Base-by-base conservation (phyloP, 805 yeast species). In the Candida loeiensis region DNA sequence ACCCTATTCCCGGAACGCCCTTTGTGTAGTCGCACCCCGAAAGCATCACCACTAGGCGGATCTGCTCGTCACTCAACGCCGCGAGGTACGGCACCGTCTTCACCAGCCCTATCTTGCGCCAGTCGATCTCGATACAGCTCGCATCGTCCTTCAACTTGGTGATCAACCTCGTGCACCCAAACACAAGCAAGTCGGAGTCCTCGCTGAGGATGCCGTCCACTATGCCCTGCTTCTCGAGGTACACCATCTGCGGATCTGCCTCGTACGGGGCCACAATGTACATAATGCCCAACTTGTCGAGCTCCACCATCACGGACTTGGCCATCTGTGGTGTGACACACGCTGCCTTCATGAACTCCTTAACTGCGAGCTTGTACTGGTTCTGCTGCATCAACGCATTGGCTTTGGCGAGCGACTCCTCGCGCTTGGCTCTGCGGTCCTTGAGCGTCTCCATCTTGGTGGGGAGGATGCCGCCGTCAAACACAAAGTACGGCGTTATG, bases 11-110 rank as follows among this genome's bases (percentile, higher is more conserved):
- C 0, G 83, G 76, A 5, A 93, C 69, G 0, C 99, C 99, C 40
- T 79, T 78, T 0, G 96, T 86, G 55, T 93, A 93, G 59, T 93
- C 99, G 63, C 99, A 93, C 0, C 99, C 99, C n/a, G 95, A 78
- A 4, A 93, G 56, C 49, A 90, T 82, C 2, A 96, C 98, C 62
- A 87, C 76, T 30, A 80, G 69, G 34, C 93, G 70, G 39, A 87
- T 58, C 50, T 87, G 86, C 7, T 73, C 76, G 19, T 65, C 74
- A 15, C 72, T 58, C 49, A 82, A 71, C 4, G 66, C 53, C 0
- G 73, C 68, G 29, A 89, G 60, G 6, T 77, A 74, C 13, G 76
- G 74, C 11, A 73, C 59, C 27, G 59, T 64, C 31, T 64, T 70
- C 46, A 82, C 64, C 39, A 65, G 56, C 15, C 48, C 46, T 47